phyloP scores from a whole-genome alignment of 2,329 filamentous ascomycete genomes.

The Aspergillus hiratsukae region DNA sequence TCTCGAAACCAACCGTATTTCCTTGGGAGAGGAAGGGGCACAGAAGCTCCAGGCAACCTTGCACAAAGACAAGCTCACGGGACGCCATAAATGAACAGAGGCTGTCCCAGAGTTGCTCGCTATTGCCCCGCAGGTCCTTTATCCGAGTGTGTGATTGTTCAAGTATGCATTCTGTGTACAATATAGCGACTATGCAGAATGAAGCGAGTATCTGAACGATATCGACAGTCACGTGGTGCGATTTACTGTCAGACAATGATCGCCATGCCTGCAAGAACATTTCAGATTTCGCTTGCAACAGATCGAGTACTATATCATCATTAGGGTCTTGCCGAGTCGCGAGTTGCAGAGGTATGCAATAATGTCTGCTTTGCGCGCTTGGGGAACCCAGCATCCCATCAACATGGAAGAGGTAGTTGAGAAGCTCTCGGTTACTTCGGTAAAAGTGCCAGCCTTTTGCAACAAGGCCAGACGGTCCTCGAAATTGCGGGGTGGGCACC shows the following conservation, averaged over 20 bases:
- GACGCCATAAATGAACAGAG: conserved; percentile 31
- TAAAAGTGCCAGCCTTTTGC: conserved; percentile 40
- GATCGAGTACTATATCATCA: conserved; percentile 41
- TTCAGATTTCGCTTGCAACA: conserved; percentile 44
- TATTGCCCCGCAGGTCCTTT: conserved; percentile 26
- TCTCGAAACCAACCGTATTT: conserved; percentile 10
- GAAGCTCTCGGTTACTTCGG: conserved; percentile 37
- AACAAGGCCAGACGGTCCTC: conserved; percentile 27
- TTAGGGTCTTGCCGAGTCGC: conserved; percentile 29
- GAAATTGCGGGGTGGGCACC: conserved; percentile 15
- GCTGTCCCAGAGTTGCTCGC: conserved; percentile 28
- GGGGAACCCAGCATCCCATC: conserved; percentile 13
- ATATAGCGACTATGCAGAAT: conserved; percentile 42
- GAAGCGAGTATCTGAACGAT: conserved; percentile 48
- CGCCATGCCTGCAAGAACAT: conserved; percentile 43
- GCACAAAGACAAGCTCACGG: conserved; percentile 24
- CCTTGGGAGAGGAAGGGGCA: conserved; percentile 29
- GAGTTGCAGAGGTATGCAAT: conserved; percentile 17
- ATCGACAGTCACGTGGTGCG: conserved; percentile 46
- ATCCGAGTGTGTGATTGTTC: conserved; percentile 28
- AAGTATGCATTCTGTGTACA: conserved; percentile 35
- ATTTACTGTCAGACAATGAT: conserved; percentile 37
- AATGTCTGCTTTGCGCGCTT: conserved; percentile 23
- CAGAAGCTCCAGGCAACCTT: conserved; percentile 31
- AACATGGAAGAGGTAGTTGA: conserved; percentile 48